phyloP scores from a whole-genome alignment of 2,329 filamentous ascomycete genomes.

The Talaromyces funiculosus region DNA sequence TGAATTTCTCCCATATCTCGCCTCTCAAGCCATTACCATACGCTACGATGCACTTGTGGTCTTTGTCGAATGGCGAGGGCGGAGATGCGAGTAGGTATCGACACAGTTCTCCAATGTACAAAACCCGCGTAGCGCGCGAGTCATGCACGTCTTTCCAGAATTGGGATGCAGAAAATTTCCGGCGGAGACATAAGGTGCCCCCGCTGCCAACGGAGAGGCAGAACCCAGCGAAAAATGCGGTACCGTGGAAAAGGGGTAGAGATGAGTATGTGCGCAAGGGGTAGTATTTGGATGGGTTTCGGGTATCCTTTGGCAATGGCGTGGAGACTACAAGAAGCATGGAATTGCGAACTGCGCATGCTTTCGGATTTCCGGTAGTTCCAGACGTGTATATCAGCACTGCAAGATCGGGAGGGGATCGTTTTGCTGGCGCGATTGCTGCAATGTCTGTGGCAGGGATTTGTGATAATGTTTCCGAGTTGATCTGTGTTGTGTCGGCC shows the following conservation, averaged over 20 bases:
- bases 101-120: constrained; percentile 47
- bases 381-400: constrained; percentile 46
- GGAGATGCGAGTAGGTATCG: constrained; percentile 45
- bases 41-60: constrained; percentile 42
- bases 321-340: constrained; percentile 34
- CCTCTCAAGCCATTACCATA: constrained; percentile 45
- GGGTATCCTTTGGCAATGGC: constrained; percentile 31
- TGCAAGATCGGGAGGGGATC: constrained; percentile 30
- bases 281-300: constrained; percentile 38
- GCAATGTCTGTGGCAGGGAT: constrained; percentile 20
- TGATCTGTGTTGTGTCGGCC: constrained; percentile 22
- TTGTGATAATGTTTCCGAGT: constrained; percentile 22
- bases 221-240: constrained; percentile 42
- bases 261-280: constrained; percentile 44
- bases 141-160: constrained; percentile 45
- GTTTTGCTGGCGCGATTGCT: constrained; percentile 27
- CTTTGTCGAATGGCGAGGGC: constrained; percentile 40
- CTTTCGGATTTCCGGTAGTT: constrained; percentile 46
- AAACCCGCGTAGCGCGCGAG: constrained; percentile 37
- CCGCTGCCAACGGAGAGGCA: constrained; percentile 37
- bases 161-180: constrained; percentile 43
- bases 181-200: constrained; percentile 40
- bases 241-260: constrained; percentile 47
- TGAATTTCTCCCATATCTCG: constrained; percentile 49
- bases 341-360: constrained; percentile 38